These are phyloP conservation scores for Cyclotella kingstonii DNA, from an alignment of 108 stramenopile genomes.

Conservation along the genomic window DNA sequence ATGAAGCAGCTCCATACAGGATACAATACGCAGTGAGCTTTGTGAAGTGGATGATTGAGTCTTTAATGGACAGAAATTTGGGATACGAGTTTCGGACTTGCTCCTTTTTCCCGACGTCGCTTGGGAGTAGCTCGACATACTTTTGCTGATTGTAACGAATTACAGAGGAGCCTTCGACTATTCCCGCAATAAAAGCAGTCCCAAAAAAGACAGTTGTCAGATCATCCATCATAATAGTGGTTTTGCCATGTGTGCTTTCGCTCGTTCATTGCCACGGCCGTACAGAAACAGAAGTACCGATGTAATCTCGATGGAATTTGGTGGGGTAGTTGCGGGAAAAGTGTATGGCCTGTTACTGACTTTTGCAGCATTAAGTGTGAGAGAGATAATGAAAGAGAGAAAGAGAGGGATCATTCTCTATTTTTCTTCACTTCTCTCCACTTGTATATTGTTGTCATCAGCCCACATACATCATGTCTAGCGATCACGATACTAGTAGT, in stretches of 20 bases:
- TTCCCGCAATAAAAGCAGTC: slow-evolving; percentile 18
- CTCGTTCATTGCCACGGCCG: background rate
- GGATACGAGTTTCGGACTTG: background rate
- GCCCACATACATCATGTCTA: background rate
- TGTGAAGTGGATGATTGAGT: background rate
- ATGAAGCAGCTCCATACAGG: slow-evolving; percentile 25
- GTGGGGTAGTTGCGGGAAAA: too few relatives aligned
- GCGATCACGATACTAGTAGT: background rate
- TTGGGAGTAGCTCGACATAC: background rate
- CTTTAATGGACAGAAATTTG: slow-evolving; percentile 25
- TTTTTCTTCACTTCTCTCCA: background rate
- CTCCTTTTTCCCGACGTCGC: background rate
- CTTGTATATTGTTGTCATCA: background rate
- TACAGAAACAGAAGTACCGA: too few relatives aligned
- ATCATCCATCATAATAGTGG: slow-evolving; percentile 8
- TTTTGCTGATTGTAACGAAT: slow-evolving; percentile 11
- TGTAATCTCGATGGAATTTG: too few relatives aligned
- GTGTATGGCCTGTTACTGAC: too few relatives aligned
- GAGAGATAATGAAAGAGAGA: too few relatives aligned
- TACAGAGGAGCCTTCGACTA: slow-evolving; percentile 26
- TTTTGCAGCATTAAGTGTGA: too few relatives aligned
- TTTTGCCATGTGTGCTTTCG: background rate
- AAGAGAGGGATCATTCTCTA: too few relatives aligned
- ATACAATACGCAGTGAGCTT: slow-evolving; percentile 23
- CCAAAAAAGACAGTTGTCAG: slow-evolving; percentile 15